Conservation (phyloP, 2,329 filamentous ascomycete genomes). For the Pseudogymnoascus sp. region DNA sequence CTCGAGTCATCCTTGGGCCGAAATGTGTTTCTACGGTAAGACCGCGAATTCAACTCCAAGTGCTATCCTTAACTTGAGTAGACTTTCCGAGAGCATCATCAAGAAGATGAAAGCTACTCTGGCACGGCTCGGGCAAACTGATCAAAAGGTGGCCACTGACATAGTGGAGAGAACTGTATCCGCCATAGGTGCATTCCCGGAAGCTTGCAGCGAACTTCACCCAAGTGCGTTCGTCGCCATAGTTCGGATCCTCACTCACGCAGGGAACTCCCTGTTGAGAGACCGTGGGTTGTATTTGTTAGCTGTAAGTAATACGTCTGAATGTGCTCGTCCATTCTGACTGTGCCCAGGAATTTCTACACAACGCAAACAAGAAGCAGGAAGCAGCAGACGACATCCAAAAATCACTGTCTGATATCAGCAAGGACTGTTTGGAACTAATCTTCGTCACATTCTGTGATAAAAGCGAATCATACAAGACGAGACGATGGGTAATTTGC, state of each 20-base stretch:
- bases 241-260: neutral
- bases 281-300: constrained; percentile 7
- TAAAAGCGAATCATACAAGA: neutral
- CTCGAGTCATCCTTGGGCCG: neutral
- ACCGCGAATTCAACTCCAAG: neutral
- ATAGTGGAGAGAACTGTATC: neutral
- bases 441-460: neutral
- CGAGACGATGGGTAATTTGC: constrained; percentile 2
- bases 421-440: neutral
- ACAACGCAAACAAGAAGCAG: neutral
- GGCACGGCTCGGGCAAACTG: neutral
- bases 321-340: neutral
- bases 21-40: constrained; percentile 6
- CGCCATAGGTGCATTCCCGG: neutral
- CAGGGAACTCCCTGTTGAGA: neutral
- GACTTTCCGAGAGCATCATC: neutral
- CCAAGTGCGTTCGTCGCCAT: neutral
- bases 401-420: neutral
- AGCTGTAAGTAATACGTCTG: neutral
- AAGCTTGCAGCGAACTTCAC: neutral
- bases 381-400: neutral
- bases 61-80: neutral
- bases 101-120: neutral
- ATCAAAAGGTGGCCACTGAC: neutral
- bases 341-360: neutral